These are phyloP conservation scores for Orbilia brochopaga DNA, from an alignment of 2,329 filamentous ascomycete species.

Conservation along the genomic window DNA sequence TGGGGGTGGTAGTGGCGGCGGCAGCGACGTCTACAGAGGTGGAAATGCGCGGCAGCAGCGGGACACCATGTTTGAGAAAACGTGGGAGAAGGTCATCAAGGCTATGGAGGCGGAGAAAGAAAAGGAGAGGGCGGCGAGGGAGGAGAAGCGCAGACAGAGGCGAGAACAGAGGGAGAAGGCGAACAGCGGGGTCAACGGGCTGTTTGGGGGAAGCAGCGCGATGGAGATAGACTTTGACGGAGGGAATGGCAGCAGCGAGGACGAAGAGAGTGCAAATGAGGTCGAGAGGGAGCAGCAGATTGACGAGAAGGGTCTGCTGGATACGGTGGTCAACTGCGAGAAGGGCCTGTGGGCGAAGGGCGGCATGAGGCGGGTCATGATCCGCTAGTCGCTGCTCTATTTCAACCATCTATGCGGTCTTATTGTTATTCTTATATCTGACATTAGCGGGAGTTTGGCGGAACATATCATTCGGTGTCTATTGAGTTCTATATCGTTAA, in stretches of 20 bases:
- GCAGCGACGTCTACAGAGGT: constrained; percentile 33
- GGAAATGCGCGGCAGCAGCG: constrained; percentile 44
- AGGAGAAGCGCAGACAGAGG: constrained; percentile 26
- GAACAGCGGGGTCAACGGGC: constrained; percentile 27
- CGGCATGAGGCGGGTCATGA: constrained; percentile 36
- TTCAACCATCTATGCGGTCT: not conserved
- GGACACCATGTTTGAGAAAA: constrained; percentile 46
- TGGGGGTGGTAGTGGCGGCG: constrained; percentile 6
- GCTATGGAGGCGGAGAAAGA: constrained; percentile 45
- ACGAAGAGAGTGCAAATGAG: constrained; percentile 8
- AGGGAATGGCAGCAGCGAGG: constrained; percentile 9
- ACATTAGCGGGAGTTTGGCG: constrained; percentile 43
- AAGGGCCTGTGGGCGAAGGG: constrained; percentile 43
- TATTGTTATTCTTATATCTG: not conserved
- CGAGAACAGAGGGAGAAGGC: constrained; percentile 36
- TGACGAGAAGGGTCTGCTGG: constrained; percentile 44
- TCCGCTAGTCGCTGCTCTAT: constrained; percentile 17
- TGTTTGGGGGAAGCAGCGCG: constrained; percentile 20
- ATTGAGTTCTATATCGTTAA: too few relatives aligned
- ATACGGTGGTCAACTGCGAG: constrained; percentile 47
- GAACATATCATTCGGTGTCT: not conserved
- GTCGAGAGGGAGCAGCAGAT: constrained; percentile 38
- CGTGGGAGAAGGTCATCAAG: constrained; percentile 43
- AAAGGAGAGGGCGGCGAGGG: constrained; percentile 28
- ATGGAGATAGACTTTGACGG: constrained; percentile 49